Conservation (phyloP, 73 alveolate species). For the Paramecium caudatum region DNA sequence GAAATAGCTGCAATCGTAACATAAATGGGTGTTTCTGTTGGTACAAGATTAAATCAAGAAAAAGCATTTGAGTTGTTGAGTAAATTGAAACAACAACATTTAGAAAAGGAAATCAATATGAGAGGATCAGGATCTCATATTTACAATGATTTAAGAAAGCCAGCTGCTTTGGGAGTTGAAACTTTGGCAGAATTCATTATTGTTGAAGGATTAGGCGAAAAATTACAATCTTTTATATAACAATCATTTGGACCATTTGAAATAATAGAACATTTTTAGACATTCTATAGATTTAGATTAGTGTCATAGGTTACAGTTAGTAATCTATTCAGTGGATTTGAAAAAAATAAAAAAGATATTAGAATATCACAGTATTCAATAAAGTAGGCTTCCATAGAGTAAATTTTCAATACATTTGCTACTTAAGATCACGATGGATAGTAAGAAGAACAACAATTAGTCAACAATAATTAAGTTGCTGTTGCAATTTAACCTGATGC, state of each 20-base stretch:
- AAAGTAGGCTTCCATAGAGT: constrained; percentile 77
- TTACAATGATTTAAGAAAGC: constrained; percentile 70
- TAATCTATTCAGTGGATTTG: constrained; percentile 73
- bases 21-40: constrained; percentile 63
- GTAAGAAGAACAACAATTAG: neutral
- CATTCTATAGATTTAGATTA: constrained; percentile 76
- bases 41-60: constrained; percentile 51
- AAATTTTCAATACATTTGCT: constrained; percentile 81
- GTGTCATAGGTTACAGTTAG: constrained; percentile 73
- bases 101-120: constrained; percentile 46
- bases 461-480: neutral
- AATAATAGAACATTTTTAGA: constrained; percentile 78
- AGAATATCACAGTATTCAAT: constrained; percentile 72
- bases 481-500: too few species aligned
- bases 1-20: constrained; percentile 74
- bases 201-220: constrained; percentile 69
- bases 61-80: constrained; percentile 18
- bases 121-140: constrained; percentile 74
- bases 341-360: constrained; percentile 70
- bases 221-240: constrained; percentile 48
- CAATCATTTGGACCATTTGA: constrained; percentile 65
- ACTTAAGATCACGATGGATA: constrained; percentile 17
- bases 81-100: constrained; percentile 13
- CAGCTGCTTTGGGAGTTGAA: constrained; percentile 44
- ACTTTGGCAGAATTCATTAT: constrained; percentile 72